Base-by-base conservation (phyloP, 169 alveolate species). In the Plasmodium inui region DNA sequence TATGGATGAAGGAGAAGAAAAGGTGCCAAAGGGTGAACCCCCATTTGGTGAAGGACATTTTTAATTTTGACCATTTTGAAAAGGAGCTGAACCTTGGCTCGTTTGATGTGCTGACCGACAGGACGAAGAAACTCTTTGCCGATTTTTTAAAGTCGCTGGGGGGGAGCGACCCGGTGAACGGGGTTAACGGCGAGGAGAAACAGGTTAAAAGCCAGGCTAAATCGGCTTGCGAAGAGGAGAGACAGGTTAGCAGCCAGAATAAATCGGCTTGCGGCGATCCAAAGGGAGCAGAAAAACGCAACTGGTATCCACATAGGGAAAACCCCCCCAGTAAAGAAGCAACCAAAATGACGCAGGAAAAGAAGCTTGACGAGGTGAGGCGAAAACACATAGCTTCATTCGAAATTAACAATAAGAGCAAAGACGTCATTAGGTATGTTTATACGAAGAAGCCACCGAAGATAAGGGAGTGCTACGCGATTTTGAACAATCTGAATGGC, bases 1-100 rank as follows among this genome's bases (percentile, higher is more conserved):
- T 86, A 37, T 86, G 93, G 93, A 53, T 86, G 44, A 86, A 86
- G 32, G 93, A 86, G 41, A 86, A 86, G 80, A 78, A 86, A 28
- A 74, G 93, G 41, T 86, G 93, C 41, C 70, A 86, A 76, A 14
- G 37, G 22, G 22, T 86, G 81, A 55, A 86, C 79, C 53, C 67
- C 12, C 9, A 53, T 76, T 53, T 34, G 70, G 50, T 46, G 19
- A 86, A 12, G 32, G 57, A 32, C 30, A 74, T 86, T 86, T 86
- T 86, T 53, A 39, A 86, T 39, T 86, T 86, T 86, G 85, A 73
- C 17, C 28, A 78, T 55, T 73, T 39, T 86, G 93, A 76, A 50
- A 74, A 32, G 46, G 86, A 86, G 17, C 41, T 74, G 32, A 28
- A 78, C 61, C 32, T 74, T 57, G 81, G n/a, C 41, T 53, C 93